Evolutionary conservation across 2,329 filamentous ascomycete species (phyloP), one percentile per base, ranked within the genome.

Genomic region (Talaromyces sp.): DNA sequence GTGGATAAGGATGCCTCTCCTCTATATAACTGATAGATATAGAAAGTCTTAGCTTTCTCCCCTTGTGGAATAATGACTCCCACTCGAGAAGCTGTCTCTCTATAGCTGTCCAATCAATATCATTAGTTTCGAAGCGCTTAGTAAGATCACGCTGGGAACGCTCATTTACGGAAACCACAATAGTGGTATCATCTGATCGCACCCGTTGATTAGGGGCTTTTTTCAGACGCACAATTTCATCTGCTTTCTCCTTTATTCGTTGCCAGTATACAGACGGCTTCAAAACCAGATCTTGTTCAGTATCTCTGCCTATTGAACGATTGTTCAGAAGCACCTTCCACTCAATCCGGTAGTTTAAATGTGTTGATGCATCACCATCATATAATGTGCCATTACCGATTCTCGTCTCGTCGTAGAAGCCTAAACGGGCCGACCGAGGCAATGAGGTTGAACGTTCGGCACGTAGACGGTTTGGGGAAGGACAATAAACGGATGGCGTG

Each of bases 91-190:
- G 33, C 33, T 35, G 33, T 9, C 33, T 69, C 56, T 74, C 66
- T 14, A 72, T 69, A 60, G 52, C 43, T 43, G 59, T 69, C 70
- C 64, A 73, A 67, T 71, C 63, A 68, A 72, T 35, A 62, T 67
- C 66, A 66, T 67, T 69, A 11, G 60, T 62, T 33, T 74, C 64
- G 66, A 72, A 73, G 22, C 41, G 61, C 33, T 72, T 72, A n/a
- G 37, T 65, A 63, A 72, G 64, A 60, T 70, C 52, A 10, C 63
- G 47, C 60, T 73, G 62, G 39, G 67, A 33, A 31, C 60, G 65
- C 47, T 70, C 57, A 54, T 73, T 71, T 62, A 72, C 65, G 61
- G 64, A 70, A 35, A 71, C 63, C 19, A 70, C 66, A 39, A 71
- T 33, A 3, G 58, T 50, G 43, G 69, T 74, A 62, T 74, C 65